Conservation (phyloP, 23 red algal species). For the Gracilaria domingensis region DNA sequence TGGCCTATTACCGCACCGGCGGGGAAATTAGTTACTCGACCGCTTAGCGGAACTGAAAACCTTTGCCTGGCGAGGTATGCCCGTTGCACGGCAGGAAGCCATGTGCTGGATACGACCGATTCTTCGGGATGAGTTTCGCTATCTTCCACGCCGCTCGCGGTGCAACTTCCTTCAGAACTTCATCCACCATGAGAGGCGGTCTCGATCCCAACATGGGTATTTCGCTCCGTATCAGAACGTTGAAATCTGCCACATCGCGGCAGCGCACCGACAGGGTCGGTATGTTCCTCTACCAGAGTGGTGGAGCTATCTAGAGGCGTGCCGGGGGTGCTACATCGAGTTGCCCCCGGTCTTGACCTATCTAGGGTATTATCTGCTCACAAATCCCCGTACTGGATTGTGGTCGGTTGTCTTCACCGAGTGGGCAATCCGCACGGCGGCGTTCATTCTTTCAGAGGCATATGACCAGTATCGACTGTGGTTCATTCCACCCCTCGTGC, state of each 20-base stretch:
- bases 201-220: not conserved
- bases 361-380: not conserved
- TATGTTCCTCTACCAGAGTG: constrained; percentile 10
- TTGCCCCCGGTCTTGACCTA: constrained; percentile 15
- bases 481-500: not conserved
- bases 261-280: not conserved
- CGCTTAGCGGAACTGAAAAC: not conserved
- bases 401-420: constrained; percentile 18
- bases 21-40: not conserved
- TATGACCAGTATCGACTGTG: constrained; percentile 19
- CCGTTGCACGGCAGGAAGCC: not conserved
- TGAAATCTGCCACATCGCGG: not conserved
- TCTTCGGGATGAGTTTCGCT: not conserved
- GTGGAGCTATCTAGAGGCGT: constrained; percentile 13
- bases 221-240: constrained; percentile 26
- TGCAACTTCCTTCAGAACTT: not conserved
- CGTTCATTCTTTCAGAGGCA: not conserved
- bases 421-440: not conserved
- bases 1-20: not conserved
- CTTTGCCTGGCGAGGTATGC: not conserved
- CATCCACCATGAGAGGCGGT: not conserved
- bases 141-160: not conserved
- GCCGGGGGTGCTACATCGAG: constrained; percentile 5
- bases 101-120: not conserved
- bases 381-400: not conserved